These are phyloP conservation scores for Euphorbia celastroides DNA, from an alignment of 441 rosid species.

Conservation along the genomic window DNA sequence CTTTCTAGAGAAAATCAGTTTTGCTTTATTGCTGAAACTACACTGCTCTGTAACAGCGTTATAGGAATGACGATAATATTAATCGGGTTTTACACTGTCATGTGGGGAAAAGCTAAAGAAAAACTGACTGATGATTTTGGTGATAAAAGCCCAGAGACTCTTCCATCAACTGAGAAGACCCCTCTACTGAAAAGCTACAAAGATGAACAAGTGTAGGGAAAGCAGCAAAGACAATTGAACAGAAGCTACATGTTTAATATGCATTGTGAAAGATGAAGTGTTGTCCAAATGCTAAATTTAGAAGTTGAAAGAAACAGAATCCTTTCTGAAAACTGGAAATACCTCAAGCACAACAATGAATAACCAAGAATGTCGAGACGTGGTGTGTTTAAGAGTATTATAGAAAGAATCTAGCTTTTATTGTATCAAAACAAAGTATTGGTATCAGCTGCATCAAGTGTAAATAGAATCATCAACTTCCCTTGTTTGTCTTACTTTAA, in stretches of 20 bases:
- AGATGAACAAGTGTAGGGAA: constrained; percentile 17
- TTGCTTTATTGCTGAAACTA: not conserved
- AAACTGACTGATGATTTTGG: constrained; percentile 26
- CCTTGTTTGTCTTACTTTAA: not conserved
- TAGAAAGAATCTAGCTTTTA: not conserved
- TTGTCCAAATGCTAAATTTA: not conserved
- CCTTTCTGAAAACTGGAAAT: not conserved
- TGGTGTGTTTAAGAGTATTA: too few relatives aligned
- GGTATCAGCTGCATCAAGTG: not conserved
- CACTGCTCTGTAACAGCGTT: constrained; percentile 31
- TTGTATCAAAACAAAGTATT: not conserved
- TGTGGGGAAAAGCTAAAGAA: constrained; percentile 84
- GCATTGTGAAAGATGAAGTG: not conserved
- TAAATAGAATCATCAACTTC: not conserved
- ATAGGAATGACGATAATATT: constrained; percentile 67
- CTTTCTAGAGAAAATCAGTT: not conserved
- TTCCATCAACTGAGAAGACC: constrained; percentile 28
- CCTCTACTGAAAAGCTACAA: constrained; percentile 55
- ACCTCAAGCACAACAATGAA: too few relatives aligned
- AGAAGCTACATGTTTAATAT: not conserved
- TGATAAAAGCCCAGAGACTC: constrained; percentile 16
- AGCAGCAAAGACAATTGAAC: not conserved
- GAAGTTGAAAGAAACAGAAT: not conserved
- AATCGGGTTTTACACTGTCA: constrained; percentile 63
- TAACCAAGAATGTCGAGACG: too few relatives aligned